Evolutionary conservation across 2,329 filamentous ascomycete species (phyloP), one percentile per base, ranked within the genome.

Genomic region (Diplodia mutila): DNA sequence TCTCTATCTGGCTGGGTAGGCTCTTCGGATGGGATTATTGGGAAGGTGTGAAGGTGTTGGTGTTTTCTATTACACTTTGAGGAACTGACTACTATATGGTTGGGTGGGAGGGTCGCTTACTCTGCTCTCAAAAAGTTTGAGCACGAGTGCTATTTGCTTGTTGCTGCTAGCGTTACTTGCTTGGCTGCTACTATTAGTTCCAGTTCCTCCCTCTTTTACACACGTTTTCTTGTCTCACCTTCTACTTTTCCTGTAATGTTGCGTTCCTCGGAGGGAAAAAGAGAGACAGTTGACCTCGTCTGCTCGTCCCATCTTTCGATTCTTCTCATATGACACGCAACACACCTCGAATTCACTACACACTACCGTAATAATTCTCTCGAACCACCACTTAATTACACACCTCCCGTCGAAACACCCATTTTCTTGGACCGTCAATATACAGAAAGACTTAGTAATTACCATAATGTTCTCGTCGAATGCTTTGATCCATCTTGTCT

Each of bases 181-280:
- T 34, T 59, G 25, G 52, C 52, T 54, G 57, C 42, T 29, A 21
- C 46, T 37, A 51, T 51, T 25, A 61, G 57, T 61, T 48, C 39
- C 18, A 51, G 59, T 51, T 51, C 46, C 29, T 51, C 39, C 49
- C 18, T 63, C 32, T 55, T 21, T 46, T 46, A 46, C 42, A 46
- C 42, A 46, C 46, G 16, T 23, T 37, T 37, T 64, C 34, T 16
- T 37, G 71, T 72, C 75, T 75, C 74, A 72, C 72, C 77, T 76
- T 71, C 70, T 77, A 78, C 77, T 69, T 75, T 78, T 76, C 75
- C 78, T 79, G 75, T 79, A 78, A 78, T 79, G 66, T 70, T 37
- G 49, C 46, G 46, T 46, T 63, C 49, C 21, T 27, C 46, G 29
- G 59, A 51, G 46, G 53, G 55, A 21, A 32, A 54, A 54, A 32